Base-by-base conservation (phyloP, 495 filamentous ascomycete species). In the Penicillium maclennaniae region DNA sequence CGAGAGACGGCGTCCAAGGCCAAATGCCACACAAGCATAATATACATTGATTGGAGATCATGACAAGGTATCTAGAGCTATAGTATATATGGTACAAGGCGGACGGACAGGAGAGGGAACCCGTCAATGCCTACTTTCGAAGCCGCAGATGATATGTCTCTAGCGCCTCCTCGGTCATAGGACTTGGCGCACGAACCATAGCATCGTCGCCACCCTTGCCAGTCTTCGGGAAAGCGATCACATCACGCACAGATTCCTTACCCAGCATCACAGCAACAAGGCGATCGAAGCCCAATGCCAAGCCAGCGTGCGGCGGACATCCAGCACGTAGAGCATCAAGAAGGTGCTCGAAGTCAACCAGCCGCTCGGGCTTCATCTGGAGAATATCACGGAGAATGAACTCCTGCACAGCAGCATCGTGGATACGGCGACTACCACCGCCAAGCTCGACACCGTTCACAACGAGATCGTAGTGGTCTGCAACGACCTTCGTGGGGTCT, bases 251-350 rank as follows among this genome's bases (percentile, higher is more conserved):
- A 7, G 83, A 86, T 20, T 88, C 83, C 42, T 81, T 85, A 10
- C 85, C 85, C 19, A 85, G 76, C 74, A 97, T 80, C 6, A 95
- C 76, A 6, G 93, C 84, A n/a, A 93, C 74, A 27, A 97, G 71
- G 36, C 93, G 83, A 62, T 98, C 93, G 62, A 96, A 96, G 0
- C 93, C 93, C 15, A 98, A 70, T 0, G 93, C 93, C 42, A 98
- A 83, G 0, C 93, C 93, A 0, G 93, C 92, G 69, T 98, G 93
- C 1, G 93, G 93, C n/a, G 93, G 95, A 80, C 93, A 98, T 5
- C 93, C 93, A 0, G 90, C 85, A 7, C 83, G 69, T 7, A 98
- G 79, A 0, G 89, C 91, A 47, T 88, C 79, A 8, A 97, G 76
- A 3, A 98, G 77, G 67, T 97, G 93, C 4, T 79, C 76, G 64